Percentiles rank a stretch among this genome's conserved stretches.
These are phyloP conservation scores for Mucor lusitanicus DNA, from an alignment of 371 early-diverging fungal genomes.

Conservation along the genomic window DNA sequence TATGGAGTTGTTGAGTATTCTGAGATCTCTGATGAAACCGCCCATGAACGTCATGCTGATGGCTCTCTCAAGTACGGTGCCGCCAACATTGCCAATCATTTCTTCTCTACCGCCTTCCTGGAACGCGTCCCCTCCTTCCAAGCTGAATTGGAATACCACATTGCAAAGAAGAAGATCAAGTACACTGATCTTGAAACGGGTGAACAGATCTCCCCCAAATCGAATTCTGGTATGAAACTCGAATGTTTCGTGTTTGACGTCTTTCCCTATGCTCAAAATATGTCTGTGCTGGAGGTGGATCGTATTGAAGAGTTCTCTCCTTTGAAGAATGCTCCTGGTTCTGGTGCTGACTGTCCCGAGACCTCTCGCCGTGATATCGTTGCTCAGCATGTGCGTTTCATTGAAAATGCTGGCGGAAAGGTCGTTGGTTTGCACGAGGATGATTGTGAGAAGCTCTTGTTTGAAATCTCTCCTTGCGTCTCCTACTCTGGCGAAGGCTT, in stretches of 20 bases:
- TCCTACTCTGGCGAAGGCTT: constrained; percentile 94
- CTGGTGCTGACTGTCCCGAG: constrained; percentile 89
- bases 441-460: constrained; percentile 48
- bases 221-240: constrained; percentile 89
- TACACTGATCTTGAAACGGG: constrained; percentile 82
- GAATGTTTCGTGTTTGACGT: constrained; percentile 98
- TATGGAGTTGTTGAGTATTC: constrained; percentile 95
- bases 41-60: constrained; percentile 64
- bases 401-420: constrained; percentile 81
- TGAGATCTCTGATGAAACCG: constrained; percentile 80
- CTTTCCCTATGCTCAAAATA: constrained; percentile 82
- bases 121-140: constrained; percentile 82
- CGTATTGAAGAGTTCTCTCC: constrained; percentile 96
- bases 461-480: constrained; percentile 92
- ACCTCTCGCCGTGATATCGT: constrained; percentile 89
- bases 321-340: constrained; percentile 97
- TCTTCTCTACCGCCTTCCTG: constrained; percentile 81
- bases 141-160: constrained; percentile 86
- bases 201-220: constrained; percentile 69
- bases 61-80: constrained; percentile 81
- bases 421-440: constrained; percentile 36
- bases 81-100: constrained; percentile 98
- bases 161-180: constrained; percentile 97
- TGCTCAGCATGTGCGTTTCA: constrained; percentile 82
- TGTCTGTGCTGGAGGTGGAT: constrained; percentile 92